phyloP scores from a whole-genome alignment of 164 flowering plant species.

The Santalum album region DNA sequence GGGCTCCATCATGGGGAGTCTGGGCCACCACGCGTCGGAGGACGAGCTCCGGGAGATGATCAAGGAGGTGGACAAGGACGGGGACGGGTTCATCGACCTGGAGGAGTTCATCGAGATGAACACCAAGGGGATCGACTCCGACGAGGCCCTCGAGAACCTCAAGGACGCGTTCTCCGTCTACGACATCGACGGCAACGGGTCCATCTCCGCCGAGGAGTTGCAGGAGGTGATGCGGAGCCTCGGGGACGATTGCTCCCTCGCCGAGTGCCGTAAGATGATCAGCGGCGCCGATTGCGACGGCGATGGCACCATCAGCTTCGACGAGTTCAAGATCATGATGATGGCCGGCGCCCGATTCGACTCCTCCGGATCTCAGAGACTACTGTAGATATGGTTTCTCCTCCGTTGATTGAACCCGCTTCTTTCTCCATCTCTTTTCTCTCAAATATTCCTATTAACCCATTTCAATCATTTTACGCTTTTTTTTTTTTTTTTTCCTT shows the following conservation, averaged over 20 bases:
- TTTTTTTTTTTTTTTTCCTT: no score
- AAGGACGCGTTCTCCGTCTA: conserved; percentile 5
- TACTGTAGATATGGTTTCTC: no score
- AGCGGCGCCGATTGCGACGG: conserved; percentile 3
- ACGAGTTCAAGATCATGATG: conserved; percentile 5
- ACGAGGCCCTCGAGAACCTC: neutral
- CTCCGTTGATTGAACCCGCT: no score
- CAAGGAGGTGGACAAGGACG: conserved; percentile 1
- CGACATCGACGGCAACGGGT: conserved; percentile 2
- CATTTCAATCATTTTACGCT: no score
- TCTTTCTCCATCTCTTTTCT: no score
- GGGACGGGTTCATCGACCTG: neutral
- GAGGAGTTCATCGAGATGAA: neutral
- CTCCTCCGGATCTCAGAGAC: neutral
- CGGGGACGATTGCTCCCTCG: conserved; percentile 2
- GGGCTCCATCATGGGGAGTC: conserved; percentile 47
- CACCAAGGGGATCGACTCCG: neutral
- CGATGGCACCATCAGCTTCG: conserved; percentile 4
- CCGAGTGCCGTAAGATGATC: conserved; percentile 2
- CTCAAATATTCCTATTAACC: no score
- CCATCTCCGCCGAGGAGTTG: neutral
- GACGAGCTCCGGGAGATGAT: conserved; percentile 36
- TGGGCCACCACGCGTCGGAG: conserved; percentile 42
- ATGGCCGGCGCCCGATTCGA: neutral
- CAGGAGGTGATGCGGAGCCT: conserved; percentile 1